A percentile compares a stretch with the other conserved stretches of the same genome.
Conservation (phyloP, 2,329 filamentous ascomycete genomes). For the Orbilia oligospora region DNA sequence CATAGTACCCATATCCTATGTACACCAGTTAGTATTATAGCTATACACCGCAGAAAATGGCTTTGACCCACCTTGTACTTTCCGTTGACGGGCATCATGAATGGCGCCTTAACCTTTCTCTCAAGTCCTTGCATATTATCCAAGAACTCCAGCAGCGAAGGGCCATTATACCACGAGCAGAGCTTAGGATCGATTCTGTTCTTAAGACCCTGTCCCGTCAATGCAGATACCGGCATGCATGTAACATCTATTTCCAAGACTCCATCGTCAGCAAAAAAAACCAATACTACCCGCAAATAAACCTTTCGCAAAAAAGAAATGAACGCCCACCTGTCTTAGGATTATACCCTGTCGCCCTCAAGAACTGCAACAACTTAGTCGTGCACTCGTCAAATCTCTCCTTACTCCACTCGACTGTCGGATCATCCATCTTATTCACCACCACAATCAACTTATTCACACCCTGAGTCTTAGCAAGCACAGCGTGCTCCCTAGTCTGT, state of each 20-base stretch:
- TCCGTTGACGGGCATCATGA: conserved; percentile 98
- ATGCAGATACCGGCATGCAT: conserved; percentile 97
- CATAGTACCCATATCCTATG: conserved; percentile 89
- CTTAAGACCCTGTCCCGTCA: conserved; percentile 88
- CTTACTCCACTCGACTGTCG: conserved; percentile 95
- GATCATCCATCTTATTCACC: conserved; percentile 99
- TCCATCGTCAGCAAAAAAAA: conserved; percentile 46
- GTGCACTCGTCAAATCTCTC: conserved; percentile 94
- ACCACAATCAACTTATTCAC: conserved; percentile 95
- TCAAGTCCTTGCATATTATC: conserved; percentile 93
- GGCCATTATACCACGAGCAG: conserved; percentile 87
- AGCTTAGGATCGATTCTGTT: conserved; percentile 82
- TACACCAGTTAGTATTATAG: neutral
- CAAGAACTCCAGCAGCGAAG: conserved; percentile 94
- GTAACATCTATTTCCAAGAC: conserved; percentile 75
- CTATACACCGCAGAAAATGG: neutral
- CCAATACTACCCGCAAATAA: neutral
- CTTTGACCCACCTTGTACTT: conserved; percentile 79
- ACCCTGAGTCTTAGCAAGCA: conserved; percentile 97
- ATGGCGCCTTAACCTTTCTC: conserved; percentile 95
- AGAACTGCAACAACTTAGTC: conserved; percentile 85
- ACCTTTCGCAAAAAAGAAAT: conserved; percentile 14
- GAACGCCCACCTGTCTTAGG: conserved; percentile 76
- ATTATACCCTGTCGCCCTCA: conserved; percentile 95
- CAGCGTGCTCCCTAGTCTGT: conserved; percentile 96